Base-by-base conservation (phyloP, 345 rosid genomes). In the Turritis glabra region DNA sequence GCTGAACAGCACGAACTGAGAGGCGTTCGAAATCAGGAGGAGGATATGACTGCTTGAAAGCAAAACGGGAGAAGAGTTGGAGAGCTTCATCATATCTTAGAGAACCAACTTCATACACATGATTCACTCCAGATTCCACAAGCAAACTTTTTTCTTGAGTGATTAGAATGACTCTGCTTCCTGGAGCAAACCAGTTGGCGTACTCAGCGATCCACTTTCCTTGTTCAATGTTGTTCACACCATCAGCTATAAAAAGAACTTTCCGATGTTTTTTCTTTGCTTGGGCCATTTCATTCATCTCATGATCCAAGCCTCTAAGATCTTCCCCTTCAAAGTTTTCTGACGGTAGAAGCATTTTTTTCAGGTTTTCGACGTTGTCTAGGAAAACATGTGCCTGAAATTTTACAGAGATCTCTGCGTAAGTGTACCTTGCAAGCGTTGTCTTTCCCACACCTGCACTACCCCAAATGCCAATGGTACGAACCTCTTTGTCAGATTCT, bases 161-260 rank as follows among this genome's bases (percentile, higher is more conserved):
- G 10, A 58, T 56, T 23, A 74, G 3, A 12, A 74, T 53, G 35
- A 67, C 37, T 38, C 72, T 67, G 17, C 72, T 67, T 17, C 72
- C 72, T 25, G 62, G 72, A 54, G 47, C 77, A 22, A 65, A 64
- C 64, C 47, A 64, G 37, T 15, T 27, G 18, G 32, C 35, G 6
- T 22, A 17, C 22, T 40, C 67, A 3, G 22, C 38, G 18, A 71
- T 35, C 21, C 30, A 27, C 37, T 71, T 46, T 1, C 63, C 26
- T 13, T 71, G 76, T 10, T 60, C 37, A 3, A 8, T 2, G 15
- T 21, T 13, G 5, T 19, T 25, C 8, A 32, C 77, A 18, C 37
- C 64, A 27, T 64, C 64, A 50, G 37, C 32, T 5, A 73, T 47
- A 3, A 73, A 21, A 3, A 73, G 46, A 29, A 51, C 61, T 17